Base-by-base conservation (phyloP, 768 basidiomycete species). In the Russula sp. region DNA sequence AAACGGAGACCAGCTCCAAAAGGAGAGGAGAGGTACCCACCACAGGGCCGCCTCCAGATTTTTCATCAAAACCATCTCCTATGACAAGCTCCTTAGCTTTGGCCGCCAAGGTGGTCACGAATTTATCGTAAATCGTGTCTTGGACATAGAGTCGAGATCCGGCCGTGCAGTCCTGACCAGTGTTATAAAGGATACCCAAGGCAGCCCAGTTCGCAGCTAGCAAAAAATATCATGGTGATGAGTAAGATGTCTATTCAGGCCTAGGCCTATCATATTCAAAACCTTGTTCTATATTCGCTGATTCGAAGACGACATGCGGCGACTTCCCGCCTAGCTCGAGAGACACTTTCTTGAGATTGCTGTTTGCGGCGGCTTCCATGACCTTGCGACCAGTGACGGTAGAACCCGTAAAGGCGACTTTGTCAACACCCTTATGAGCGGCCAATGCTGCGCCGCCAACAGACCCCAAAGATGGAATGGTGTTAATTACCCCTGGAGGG, bases 291-390 rank as follows among this genome's bases (percentile, higher is more conserved):
- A 97, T 76, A 75, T 98, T 89, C 42, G 95, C 94, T 48, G 89
- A 90, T 70, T 93, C 89, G 71, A 97, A 98, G 67, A 98, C 79
- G 65, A 98, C 77, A 68, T 92, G 86, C 20, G 91, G 91, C 28
- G 89, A 92, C 77, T 98, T 97, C 50, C 95, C 95, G 36, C 95
- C 94, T 6, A 98, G 84, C 74, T 98, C 96, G 56, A 98, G 81
- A 24, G 94, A 94, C 48, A 97, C 94, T 81, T 96, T 96, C 77
- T 98, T 98, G 67, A 98, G 76, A 77, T 98, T 98, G 70, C 89
- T 91, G 74, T 88, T 87, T 9, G 95, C 92, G 2, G 95, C 92
- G 16, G 95, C 93, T 72, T 89, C 86, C 85, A 94, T 88, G 72
- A 98, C 86, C 72, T 88, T 90, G 26, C 94, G 83, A 26, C 96